A percentile compares a stretch with the other conserved stretches of the same genome.
phyloP scores from a whole-genome alignment of 2,329 filamentous ascomycete species.

The Fusarium chuoi region DNA sequence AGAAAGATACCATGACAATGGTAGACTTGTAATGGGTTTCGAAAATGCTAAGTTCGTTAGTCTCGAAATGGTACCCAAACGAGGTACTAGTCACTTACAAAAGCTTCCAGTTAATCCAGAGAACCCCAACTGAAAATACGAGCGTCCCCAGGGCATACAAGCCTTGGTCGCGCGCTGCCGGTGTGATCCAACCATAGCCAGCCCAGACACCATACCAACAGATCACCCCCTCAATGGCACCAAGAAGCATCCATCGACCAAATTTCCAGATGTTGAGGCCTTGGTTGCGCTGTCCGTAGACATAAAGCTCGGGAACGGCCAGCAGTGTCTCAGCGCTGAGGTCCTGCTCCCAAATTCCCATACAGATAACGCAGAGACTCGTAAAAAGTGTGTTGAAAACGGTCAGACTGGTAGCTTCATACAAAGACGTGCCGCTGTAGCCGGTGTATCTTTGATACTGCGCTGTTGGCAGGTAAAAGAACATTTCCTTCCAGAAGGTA shows the following conservation, averaged over 20 bases:
- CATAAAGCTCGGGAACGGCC: constrained; percentile 92
- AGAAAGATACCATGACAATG: constrained; percentile 68
- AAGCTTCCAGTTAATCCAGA: constrained; percentile 80
- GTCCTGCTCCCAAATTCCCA: constrained; percentile 94
- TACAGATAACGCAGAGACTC: constrained; percentile 85
- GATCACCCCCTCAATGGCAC: constrained; percentile 75
- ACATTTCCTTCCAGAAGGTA: constrained; percentile 89
- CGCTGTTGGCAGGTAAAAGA: constrained; percentile 88
- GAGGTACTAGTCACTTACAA: constrained; percentile 64
- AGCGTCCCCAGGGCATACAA: constrained; percentile 80
- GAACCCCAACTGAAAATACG: constrained; percentile 75
- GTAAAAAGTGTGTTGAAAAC: constrained; percentile 97
- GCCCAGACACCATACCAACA: constrained; percentile 74
- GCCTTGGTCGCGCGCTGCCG: constrained; percentile 69
- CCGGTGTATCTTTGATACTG: constrained; percentile 85
- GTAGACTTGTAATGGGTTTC: constrained; percentile 81
- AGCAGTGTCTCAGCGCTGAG: constrained; percentile 83
- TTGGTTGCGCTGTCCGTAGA: constrained; percentile 76
- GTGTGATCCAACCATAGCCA: constrained; percentile 60
- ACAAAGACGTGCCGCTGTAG: constrained; percentile 90
- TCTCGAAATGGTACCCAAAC: not conserved
- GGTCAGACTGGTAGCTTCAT: constrained; percentile 86
- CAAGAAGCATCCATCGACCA: constrained; percentile 80
- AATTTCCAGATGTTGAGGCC: constrained; percentile 83
- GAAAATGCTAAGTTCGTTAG: constrained; percentile 62